Percentiles rank a stretch among this genome's conserved stretches.
Conservation (phyloP, 306 rosid genomes). For the Castanea crenata region DNA sequence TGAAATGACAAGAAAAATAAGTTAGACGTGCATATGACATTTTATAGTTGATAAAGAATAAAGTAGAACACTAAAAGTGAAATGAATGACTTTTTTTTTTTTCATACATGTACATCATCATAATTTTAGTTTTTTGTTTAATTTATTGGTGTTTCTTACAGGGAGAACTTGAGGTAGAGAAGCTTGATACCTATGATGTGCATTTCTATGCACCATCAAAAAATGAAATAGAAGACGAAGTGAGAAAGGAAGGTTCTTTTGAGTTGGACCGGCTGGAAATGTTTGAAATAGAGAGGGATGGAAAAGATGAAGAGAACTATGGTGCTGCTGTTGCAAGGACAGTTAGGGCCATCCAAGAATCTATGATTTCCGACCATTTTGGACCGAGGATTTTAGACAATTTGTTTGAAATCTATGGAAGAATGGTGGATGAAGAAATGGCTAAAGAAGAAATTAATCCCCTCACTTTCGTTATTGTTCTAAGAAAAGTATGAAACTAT, state of each 20-base stretch:
- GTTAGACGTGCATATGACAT: too few relatives aligned
- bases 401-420: conserved; percentile 61
- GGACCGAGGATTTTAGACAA: conserved; percentile 66
- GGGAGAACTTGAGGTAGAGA: conserved; percentile 72
- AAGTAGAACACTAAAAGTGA: too few relatives aligned
- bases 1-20: too few relatives aligned
- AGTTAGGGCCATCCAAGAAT: conserved; percentile 87
- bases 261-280: conserved; percentile 59
- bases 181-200: conserved; percentile 75
- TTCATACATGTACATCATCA: too few relatives aligned
- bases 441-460: conserved; percentile 59
- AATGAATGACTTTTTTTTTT: too few relatives aligned
- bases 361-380: conserved; percentile 72
- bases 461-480: conserved; percentile 56
- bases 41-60: too few relatives aligned
- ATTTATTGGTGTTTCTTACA: neutral
- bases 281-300: conserved; percentile 45
- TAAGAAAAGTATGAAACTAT: conserved; percentile 36
- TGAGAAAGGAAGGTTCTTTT: conserved; percentile 71
- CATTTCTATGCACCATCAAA: conserved; percentile 90
- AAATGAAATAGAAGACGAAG: conserved; percentile 70
- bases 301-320: conserved; percentile 35
- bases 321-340: conserved; percentile 65
- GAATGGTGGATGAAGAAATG: conserved; percentile 56
- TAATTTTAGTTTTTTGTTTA: too few relatives aligned